phyloP scores from a whole-genome alignment of 2,329 filamentous ascomycete genomes.

The Moelleriella libera region DNA sequence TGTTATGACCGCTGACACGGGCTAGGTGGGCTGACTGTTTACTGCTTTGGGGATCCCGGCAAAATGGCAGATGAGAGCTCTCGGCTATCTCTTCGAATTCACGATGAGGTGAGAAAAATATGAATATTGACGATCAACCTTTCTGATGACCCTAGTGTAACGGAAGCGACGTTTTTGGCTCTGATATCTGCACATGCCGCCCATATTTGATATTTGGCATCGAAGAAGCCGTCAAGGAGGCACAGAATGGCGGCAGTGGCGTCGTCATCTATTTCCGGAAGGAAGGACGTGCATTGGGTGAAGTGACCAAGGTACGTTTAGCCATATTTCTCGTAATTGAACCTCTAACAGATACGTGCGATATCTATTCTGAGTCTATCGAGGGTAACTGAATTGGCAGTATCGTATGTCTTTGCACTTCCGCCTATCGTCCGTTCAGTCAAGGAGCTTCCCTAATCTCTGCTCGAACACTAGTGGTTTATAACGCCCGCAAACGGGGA shows the following conservation, averaged over 20 bases:
- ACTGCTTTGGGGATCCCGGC: conserved; percentile 89
- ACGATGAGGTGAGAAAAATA: conserved; percentile 35
- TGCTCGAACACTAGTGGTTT: conserved; percentile 31
- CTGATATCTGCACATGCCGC: conserved; percentile 92
- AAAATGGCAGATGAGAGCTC: conserved; percentile 83
- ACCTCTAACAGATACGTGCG: not conserved
- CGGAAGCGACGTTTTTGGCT: conserved; percentile 93
- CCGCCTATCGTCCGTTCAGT: too few species aligned
- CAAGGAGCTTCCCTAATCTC: too few species aligned
- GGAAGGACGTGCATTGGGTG: conserved; percentile 84
- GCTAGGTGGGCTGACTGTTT: conserved; percentile 74
- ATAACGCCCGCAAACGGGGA: conserved; percentile 71
- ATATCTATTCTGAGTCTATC: too few species aligned
- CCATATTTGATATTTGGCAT: conserved; percentile 96
- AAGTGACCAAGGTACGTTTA: conserved; percentile 74
- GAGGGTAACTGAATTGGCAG: conserved; percentile 12
- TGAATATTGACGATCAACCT: too few species aligned
- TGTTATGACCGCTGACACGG: not conserved
- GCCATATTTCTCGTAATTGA: too few species aligned
- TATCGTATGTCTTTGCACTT: conserved; percentile 21
- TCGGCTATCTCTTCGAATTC: conserved; percentile 70
- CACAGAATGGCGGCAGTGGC: conserved; percentile 82
- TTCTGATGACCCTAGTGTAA: conserved; percentile 49
- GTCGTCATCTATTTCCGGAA: conserved; percentile 99
- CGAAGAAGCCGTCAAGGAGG: conserved; percentile 93